Evolutionary conservation across 768 basidiomycete genomes (phyloP), one percentile per base, ranked within the genome.

Genomic region (Paxillus involutus): DNA sequence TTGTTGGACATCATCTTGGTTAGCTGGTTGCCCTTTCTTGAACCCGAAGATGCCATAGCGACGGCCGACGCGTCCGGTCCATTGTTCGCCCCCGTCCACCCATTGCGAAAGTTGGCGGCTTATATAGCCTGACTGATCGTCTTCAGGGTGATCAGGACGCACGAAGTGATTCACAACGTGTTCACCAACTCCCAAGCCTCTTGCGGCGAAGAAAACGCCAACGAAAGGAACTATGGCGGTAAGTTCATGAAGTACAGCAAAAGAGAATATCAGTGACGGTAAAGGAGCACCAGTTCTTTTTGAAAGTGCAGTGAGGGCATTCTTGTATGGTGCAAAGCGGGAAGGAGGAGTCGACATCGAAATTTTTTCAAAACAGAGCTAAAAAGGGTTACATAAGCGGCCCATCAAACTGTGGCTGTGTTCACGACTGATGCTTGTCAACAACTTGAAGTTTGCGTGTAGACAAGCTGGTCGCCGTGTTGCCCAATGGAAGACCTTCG

Each of bases 41-140:
- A 84, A 86, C 10, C 92, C 93, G 68, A 94, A 88, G 11, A 89
- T 53, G 1, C 92, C 92, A 70, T 96, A 94, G 37, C 86, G 78
- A 52, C 75, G 75, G 11, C 91, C 92, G 10, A 94, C 79, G 30
- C 83, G 78, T 39, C 77, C 79, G 2, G 88, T 86, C 80, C 86
- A 85, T 17, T 70, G 68, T 69, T 88, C 83, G 10, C 91, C 93
- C 49, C 94, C 91, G 11, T 83, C 77, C n/a, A 88, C 74, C 91
- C 90, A 93, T 6, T 64, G 71, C 45, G 71, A 71, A 37, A 82
- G 63, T 52, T 73, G 79, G 48, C 64, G 63, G 30, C 71, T 75
- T 19, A 76, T 64, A 81, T 80, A 85, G 17, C 63, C 45, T 29
- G 43, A 59, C n/a, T 53, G 52, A 21, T 61, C 56, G 39, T 49